Base-by-base conservation (phyloP, 192 early-diverging fungal genomes). In the Backusella morwellensis region DNA sequence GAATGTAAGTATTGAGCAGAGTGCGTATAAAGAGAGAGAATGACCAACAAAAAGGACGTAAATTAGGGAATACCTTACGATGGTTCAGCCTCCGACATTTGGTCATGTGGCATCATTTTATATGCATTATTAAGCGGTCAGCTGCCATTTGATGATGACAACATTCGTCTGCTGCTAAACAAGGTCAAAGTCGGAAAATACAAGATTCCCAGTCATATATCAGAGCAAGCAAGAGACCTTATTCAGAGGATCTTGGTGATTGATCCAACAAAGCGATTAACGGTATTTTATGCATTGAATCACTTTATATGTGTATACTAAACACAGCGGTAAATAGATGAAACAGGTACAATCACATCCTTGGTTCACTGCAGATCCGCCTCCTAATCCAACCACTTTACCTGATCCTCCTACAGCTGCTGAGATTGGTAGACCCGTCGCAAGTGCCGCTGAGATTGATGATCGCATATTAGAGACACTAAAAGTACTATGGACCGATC, bases 71-170 rank as follows among this genome's bases (percentile, higher is more conserved):
- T 87, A 52, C 80, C 82, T 32, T 94, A 93, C 75, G 86, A 92
- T 74, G 92, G 92, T 35, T 78, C 88, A 15, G 73, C 86, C 9
- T 86, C 91, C 19, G 92, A 94, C 73, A 88, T 94, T 41, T 94
- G 92, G 92, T 89, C 88, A 38, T 91, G 90, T 77, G 92, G 92
- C 2, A 86, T 94, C n/a, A 93, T 94, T 41, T 77, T 94, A 11
- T 94, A 83, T 79, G 92, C 91, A 0, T 72, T 94, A n/a, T 72
- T 94, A 34, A 89, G 88, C 35, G 92, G 92, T 11, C 87, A 90
- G 72, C 77, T 94, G 41, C 92, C 92, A 6, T 94, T 94, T 84
- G 92, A 94, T 59, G 92, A 93, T 75, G 89, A 91, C 66, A 92
- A 94, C 77, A 93, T 93, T 68, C 74, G 87, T 21, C 72, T 82